Conservation (phyloP, 2,329 filamentous ascomycete species). For the Arthrinium phaeospermum region DNA sequence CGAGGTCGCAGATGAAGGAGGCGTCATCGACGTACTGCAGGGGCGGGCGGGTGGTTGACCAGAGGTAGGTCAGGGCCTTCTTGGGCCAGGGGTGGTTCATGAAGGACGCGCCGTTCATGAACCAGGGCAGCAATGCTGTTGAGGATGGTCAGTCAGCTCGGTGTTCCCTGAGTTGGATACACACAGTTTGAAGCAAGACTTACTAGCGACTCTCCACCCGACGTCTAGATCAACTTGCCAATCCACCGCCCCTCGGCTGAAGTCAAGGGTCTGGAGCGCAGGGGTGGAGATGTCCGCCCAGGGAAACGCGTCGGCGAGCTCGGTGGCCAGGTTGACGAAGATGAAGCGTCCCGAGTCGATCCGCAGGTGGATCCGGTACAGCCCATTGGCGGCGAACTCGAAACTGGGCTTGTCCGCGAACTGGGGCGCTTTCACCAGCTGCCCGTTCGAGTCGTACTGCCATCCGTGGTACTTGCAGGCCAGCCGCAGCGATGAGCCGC, state of each 20-base stretch:
- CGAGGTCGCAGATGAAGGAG: conserved; percentile 22
- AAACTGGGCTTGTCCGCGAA: conserved; percentile 62
- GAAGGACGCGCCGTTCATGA: conserved; percentile 5
- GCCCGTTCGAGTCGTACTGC: conserved; percentile 63
- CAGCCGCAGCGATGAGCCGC: conserved; percentile 58
- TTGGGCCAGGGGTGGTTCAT: not conserved
- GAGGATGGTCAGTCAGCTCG: not conserved
- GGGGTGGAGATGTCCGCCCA: conserved; percentile 18
- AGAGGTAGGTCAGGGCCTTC: conserved; percentile 5
- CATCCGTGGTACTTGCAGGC: conserved; percentile 67
- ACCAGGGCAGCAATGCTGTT: conserved; percentile 20
- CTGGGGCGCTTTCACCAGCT: conserved; percentile 63
- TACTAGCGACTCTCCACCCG: conserved; percentile 1
- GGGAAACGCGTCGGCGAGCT: conserved; percentile 20
- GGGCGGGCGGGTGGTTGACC: not conserved
- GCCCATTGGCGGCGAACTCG: conserved; percentile 59
- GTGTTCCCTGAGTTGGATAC: not conserved
- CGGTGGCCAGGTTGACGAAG: conserved; percentile 12
- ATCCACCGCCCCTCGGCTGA: not conserved
- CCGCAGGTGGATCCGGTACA: conserved; percentile 60
- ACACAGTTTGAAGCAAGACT: not conserved
- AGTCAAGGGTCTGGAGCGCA: not conserved
- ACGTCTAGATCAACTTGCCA: not conserved
- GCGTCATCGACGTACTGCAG: conserved; percentile 23
- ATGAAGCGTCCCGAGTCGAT: conserved; percentile 43